These are phyloP conservation scores for Neofusicoccum kwambonambiense DNA, from an alignment of 2,329 filamentous ascomycete genomes.

Conservation along the genomic window DNA sequence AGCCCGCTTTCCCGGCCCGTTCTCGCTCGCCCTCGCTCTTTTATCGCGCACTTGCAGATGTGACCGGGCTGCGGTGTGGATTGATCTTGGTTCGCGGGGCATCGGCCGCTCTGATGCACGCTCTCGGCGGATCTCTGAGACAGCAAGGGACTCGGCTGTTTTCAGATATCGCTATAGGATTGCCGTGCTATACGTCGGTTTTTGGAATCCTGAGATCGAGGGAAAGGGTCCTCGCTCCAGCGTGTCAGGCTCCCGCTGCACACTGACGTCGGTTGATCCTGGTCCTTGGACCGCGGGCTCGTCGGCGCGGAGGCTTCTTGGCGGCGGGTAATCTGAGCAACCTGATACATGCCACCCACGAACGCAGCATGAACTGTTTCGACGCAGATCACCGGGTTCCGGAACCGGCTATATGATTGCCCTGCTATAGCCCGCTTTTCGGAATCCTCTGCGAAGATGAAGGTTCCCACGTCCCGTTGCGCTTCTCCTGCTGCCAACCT, in stretches of 20 bases:
- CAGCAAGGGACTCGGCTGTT: neutral
- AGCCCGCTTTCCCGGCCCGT: no score
- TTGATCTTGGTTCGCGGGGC: constrained; percentile 7
- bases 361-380: constrained; percentile 1
- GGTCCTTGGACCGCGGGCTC: neutral
- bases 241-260: neutral
- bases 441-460: neutral
- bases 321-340: neutral
- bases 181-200: neutral
- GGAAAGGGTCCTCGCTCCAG: neutral
- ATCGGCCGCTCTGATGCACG: neutral
- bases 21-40: neutral
- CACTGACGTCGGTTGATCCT: neutral
- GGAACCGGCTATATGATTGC: neutral
- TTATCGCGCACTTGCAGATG: neutral
- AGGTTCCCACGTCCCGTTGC: neutral
- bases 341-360: neutral
- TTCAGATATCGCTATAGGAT: neutral
- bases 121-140: constrained; percentile 12
- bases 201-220: neutral
- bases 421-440: neutral
- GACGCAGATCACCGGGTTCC: neutral
- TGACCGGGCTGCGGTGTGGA: neutral
- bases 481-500: neutral
- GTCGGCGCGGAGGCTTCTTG: neutral